Conservation (phyloP, 352 stramenopile species). For the Pythium vanterpoolii region DNA sequence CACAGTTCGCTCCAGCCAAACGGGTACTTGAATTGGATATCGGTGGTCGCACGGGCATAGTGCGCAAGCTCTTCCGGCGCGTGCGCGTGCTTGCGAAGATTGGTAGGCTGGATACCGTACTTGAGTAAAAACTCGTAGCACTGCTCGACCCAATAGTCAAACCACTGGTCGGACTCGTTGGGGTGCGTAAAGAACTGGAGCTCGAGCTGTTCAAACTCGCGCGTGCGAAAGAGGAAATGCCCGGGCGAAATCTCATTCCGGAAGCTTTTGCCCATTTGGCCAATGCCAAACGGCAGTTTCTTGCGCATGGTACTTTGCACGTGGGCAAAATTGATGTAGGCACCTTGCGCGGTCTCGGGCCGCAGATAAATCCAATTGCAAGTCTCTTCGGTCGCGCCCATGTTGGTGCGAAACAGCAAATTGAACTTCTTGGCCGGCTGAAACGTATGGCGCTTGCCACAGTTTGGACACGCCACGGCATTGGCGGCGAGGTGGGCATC, state of each 20-base stretch:
- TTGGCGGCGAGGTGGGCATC: slow-evolving; percentile 47
- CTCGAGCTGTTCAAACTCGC: slow-evolving; percentile 99
- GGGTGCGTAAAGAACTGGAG: slow-evolving; percentile 83
- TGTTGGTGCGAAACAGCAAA: slow-evolving; percentile 96
- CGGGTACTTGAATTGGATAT: slow-evolving; percentile 97
- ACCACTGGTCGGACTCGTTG: slow-evolving; percentile 72
- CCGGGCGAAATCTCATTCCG: slow-evolving; percentile 97
- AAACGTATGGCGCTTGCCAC: slow-evolving; percentile 45
- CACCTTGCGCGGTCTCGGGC: slow-evolving; percentile 97
- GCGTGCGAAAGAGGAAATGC: slow-evolving; percentile 96
- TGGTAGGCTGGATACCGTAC: slow-evolving; percentile 85
- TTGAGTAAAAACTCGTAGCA: slow-evolving; percentile 89
- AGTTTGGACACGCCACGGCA: slow-evolving; percentile 57
- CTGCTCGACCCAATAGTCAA: slow-evolving; percentile 91
- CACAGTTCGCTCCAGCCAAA: slow-evolving; percentile 97
- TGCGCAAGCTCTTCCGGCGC: slow-evolving; percentile 92
- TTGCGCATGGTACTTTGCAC: slow-evolving; percentile 89
- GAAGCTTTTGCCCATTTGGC: slow-evolving; percentile 98
- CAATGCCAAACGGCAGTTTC: slow-evolving; percentile 95
- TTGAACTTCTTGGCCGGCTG: slow-evolving; percentile 94
- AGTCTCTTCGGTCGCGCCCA: slow-evolving; percentile 90
- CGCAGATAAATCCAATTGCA: slow-evolving; percentile 93
- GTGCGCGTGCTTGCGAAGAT: slow-evolving; percentile 93
- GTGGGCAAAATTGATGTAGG: slow-evolving; percentile 98
- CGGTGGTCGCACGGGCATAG: slow-evolving; percentile 95